A percentile compares a stretch with the other conserved stretches of the same genome.
These are phyloP conservation scores for Neonectria hederae DNA, from an alignment of 2,329 filamentous ascomycete species.

Conservation along the genomic window DNA sequence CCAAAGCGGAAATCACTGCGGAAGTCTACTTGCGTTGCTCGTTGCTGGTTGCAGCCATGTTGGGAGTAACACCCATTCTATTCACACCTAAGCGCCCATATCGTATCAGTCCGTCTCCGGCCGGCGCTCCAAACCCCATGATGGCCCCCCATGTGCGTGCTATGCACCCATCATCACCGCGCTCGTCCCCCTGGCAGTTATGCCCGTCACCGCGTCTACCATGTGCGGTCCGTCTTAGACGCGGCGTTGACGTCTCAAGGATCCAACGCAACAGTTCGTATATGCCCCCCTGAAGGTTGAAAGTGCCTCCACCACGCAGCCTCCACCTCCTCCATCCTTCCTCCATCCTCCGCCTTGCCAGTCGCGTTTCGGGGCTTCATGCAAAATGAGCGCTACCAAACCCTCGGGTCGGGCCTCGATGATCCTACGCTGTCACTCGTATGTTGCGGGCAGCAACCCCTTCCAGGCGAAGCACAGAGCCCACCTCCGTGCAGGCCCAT, in stretches of 20 bases:
- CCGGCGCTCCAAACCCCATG: neutral
- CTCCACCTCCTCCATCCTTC: conserved; percentile 19
- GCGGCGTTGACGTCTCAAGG: conserved; percentile 35
- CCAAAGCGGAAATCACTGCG: conserved; percentile 33
- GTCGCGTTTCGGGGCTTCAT: conserved; percentile 35
- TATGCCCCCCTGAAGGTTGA: conserved; percentile 27
- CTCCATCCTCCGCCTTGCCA: conserved; percentile 11
- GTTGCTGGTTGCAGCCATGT: conserved; percentile 20
- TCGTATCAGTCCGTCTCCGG: conserved; percentile 25
- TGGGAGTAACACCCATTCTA: conserved; percentile 15
- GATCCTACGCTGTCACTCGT: conserved; percentile 34
- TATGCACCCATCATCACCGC: conserved; percentile 12
- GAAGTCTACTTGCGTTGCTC: conserved; percentile 3
- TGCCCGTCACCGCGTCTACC: conserved; percentile 34
- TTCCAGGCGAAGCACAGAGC: conserved; percentile 16
- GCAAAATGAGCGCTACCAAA: conserved; percentile 46
- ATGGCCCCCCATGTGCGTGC: conserved; percentile 5
- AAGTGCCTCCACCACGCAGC: conserved; percentile 23
- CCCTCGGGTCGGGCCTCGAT: conserved; percentile 40
- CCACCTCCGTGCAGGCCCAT: conserved; percentile 17
- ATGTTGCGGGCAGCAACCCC: conserved; percentile 35
- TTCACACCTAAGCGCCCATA: conserved; percentile 42
- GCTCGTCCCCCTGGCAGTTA: conserved; percentile 13
- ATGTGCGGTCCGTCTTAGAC: conserved; percentile 25
- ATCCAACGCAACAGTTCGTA: conserved; percentile 39